phyloP scores from a whole-genome alignment of 495 filamentous ascomycete species.

The Aspergillus nanangensis region DNA sequence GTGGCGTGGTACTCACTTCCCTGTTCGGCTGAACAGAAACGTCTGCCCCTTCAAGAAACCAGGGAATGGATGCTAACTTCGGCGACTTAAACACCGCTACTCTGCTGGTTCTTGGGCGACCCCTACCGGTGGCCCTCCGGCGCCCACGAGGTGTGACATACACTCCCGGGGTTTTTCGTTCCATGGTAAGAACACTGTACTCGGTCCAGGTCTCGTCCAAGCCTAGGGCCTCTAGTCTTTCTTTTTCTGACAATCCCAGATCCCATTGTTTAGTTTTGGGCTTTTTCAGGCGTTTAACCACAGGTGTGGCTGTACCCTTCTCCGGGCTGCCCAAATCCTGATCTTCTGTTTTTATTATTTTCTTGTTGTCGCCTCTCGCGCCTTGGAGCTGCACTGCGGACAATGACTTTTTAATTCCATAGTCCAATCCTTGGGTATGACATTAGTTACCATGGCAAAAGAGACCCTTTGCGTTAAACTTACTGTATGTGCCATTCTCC shows the following conservation, averaged over 20 bases:
- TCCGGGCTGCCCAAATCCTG: neutral
- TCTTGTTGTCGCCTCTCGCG: neutral
- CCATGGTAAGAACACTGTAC: slow-evolving; percentile 36
- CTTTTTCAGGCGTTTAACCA: slow-evolving; percentile 2
- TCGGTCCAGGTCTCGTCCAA: slow-evolving; percentile 43
- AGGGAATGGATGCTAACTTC: slow-evolving; percentile 30
- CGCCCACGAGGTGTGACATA: slow-evolving; percentile 48
- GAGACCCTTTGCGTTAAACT: neutral
- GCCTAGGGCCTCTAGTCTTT: slow-evolving; percentile 36
- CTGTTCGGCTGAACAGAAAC: too few relatives aligned
- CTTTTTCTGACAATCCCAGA: slow-evolving; percentile 28
- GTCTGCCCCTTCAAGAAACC: slow-evolving; percentile 24
- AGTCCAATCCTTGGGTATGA: too few relatives aligned
- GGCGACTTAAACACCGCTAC: slow-evolving; percentile 50
- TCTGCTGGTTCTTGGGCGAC: slow-evolving; percentile 46
- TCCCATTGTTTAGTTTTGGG: slow-evolving; percentile 17
- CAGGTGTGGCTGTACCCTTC: neutral
- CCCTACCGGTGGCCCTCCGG: slow-evolving; percentile 40
- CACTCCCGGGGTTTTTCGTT: slow-evolving; percentile 40
- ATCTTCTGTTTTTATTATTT: neutral
- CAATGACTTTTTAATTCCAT: too few relatives aligned
- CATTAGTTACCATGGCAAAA: neutral
- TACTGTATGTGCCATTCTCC: slow-evolving; percentile 31
- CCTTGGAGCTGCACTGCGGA: too few relatives aligned
- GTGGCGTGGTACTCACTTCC: neutral